Base-by-base conservation (phyloP, 108 stramenopile species). In the Seminavis robusta region DNA sequence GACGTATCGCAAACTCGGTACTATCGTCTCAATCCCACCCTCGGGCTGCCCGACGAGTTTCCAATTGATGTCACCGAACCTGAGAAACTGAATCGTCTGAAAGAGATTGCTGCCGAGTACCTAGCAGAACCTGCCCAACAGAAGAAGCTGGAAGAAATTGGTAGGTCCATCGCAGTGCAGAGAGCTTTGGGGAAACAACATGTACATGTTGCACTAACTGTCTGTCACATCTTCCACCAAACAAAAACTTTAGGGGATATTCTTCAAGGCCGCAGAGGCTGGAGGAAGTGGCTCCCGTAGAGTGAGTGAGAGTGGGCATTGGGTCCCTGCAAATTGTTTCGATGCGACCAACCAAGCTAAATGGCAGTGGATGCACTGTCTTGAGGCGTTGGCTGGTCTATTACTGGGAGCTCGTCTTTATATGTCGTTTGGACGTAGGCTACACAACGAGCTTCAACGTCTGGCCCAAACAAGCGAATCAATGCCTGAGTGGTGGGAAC, bases 11-110 rank as follows among this genome's bases (percentile, higher is more conserved):
- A 76, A 30, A 88, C 85, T 10, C 70, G 76, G 40, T 92, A 92
- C 59, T 81, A 71, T 52, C 79, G 90, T 1, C 84, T 92, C 63
- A 92, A 92, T 57, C 84, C 90, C 0, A 46, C 78, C 17, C 52
- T 92, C 24, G 90, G 90, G 4, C 44, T 49, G 36, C 78, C 83
- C 0, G 60, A 42, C 17, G 49, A 31, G 5, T 80, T 76, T 52
- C 78, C 76, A 19, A 81, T 81, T 31, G 78, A 92, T 40, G 84
- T 78, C 16, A 82, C 81, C 0, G 87, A 92, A 42, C 83, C 84
- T 9, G 61, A 65, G 4, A 71, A 77, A 37, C 59, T 92, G 30
- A 51, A 73, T 43, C 56, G 64, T 33, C 51, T 92, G 24, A 71
- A 72, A 53, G 56, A 74, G 23, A 84, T 88, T 23, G 82, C 85